Evolutionary conservation across 2,329 filamentous ascomycete species (phyloP), one percentile per base, ranked within the genome.

Genomic region (Alternaria gaisen): DNA sequence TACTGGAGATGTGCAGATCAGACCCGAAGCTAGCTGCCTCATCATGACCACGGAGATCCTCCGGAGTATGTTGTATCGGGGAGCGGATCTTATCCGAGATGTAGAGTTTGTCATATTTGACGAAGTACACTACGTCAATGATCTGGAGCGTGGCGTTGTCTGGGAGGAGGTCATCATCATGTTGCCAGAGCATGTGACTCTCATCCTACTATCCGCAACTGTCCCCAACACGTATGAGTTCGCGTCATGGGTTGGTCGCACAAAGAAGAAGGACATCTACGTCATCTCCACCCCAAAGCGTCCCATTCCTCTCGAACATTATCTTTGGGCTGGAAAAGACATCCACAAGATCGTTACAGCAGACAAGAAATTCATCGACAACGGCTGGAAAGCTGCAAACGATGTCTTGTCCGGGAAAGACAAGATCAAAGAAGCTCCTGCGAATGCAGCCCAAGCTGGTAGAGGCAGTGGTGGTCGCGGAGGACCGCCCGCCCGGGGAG

Each of bases 111-210:
- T 99, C 69, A 97, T 99, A 50, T 99, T 99, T 65, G 95, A 99
- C 72, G 95, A 99, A 79, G 95, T 99, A 2, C 95, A 99, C 80
- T 99, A 99, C 76, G 94, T 99, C 67, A 99, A 98, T 75, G 95
- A 99, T 77, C 86, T 91, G 26, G 95, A 98, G 78, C 88, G 95
- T 80, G 95, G 95, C 73, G 95, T 99, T 6, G 95, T 99, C 0
- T 99, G 95, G 95, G 95, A 99, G 79, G 95, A 99, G 80, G 95
- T 99, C 72, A 99, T 99, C 74, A 99, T 99, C 73, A 98, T 99
- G 95, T 85, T 99, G 56, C 95, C 95, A 0, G 94, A 97, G 76
- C 95, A 99, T 80, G 93, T 99, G 40, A 97, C 95, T 2, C 85
- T 99, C 22, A 99, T 99, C 68, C 83, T 98, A 2, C 86, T 99